Percentiles rank a stretch among this genome's conserved stretches.
Conservation (phyloP, 495 filamentous ascomycete genomes). For the Aspergillus carlsbadensis region DNA sequence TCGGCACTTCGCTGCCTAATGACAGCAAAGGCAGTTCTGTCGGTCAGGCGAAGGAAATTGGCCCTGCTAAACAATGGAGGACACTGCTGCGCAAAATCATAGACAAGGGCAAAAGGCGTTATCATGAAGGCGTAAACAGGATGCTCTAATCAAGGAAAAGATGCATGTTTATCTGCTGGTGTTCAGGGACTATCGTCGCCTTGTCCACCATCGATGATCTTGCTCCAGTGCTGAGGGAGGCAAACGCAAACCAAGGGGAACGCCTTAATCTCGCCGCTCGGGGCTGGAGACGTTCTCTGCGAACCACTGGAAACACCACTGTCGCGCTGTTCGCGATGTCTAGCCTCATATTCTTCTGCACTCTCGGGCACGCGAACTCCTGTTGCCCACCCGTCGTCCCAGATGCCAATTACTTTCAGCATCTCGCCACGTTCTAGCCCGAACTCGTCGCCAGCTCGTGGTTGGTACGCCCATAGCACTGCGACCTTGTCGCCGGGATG, state of each 20-base stretch:
- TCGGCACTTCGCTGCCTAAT: not conserved
- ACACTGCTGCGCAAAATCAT: not conserved
- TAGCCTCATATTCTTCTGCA: slow-evolving; percentile 84
- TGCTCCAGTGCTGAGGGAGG: slow-evolving; percentile 93
- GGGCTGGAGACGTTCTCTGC: slow-evolving; percentile 61
- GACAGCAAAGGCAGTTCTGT: not conserved
- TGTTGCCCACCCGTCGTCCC: slow-evolving; percentile 99
- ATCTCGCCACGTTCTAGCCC: slow-evolving; percentile 94
- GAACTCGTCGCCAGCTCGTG: slow-evolving; percentile 91
- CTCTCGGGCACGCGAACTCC: slow-evolving; percentile 78
- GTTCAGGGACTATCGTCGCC: slow-evolving; percentile 40
- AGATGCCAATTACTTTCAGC: slow-evolving; percentile 97
- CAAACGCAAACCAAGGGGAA: slow-evolving; percentile 98
- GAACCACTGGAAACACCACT: slow-evolving; percentile 91
- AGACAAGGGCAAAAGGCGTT: slow-evolving; percentile 34
- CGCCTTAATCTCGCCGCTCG: slow-evolving; percentile 88
- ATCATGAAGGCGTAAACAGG: slow-evolving; percentile 44
- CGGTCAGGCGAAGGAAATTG: not conserved
- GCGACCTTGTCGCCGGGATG: slow-evolving; percentile 87
- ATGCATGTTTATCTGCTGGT: slow-evolving; percentile 11
- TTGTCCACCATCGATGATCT: slow-evolving; percentile 80
- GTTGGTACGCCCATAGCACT: slow-evolving; percentile 94
- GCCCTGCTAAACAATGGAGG: not conserved
- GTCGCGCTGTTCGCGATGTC: slow-evolving; percentile 76
- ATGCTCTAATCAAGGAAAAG: slow-evolving; percentile 5